A percentile compares a stretch with the other conserved stretches of the same genome.
Evolutionary conservation across 2,329 filamentous ascomycete species (phyloP).

Genomic region (Cladosporium sphaerospermum): DNA sequence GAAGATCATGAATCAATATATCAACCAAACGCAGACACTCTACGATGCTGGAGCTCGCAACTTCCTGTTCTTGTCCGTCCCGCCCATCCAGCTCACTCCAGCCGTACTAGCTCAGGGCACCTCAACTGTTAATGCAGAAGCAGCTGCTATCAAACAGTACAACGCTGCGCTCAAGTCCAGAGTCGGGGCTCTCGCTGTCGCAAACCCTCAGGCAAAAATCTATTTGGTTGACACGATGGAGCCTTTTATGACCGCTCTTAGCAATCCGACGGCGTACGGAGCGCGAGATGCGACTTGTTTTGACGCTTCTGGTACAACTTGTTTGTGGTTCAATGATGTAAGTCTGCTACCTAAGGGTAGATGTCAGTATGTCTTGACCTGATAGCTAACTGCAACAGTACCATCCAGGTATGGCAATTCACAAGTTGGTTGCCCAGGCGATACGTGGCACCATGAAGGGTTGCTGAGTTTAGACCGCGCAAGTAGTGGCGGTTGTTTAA

Average conservation of each 20-base stretch:
- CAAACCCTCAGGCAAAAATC: not conserved
- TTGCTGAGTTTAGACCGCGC: too few species aligned
- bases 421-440: slow-evolving; percentile 1
- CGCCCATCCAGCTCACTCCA: slow-evolving; percentile 48
- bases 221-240: not conserved
- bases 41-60: slow-evolving; percentile 44
- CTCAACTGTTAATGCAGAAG: slow-evolving; percentile 28
- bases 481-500: too few species aligned
- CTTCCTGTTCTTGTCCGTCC: slow-evolving; percentile 45
- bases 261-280: not conserved
- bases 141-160: slow-evolving; percentile 4
- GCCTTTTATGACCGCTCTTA: not conserved
- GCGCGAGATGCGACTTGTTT: slow-evolving; percentile 5
- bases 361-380: too few species aligned
- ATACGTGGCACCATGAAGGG: too few species aligned
- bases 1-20: slow-evolving; percentile 34
- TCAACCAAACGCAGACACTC: slow-evolving; percentile 33
- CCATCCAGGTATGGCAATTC: slow-evolving; percentile 1
- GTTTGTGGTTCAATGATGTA: slow-evolving; percentile 9
- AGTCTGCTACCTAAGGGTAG: not conserved
- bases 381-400: not conserved
- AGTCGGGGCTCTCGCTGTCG: not conserved
- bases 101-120: slow-evolving; percentile 38
- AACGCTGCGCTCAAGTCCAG: not conserved
- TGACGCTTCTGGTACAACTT: not conserved